Percentiles rank a stretch among this genome's conserved stretches.
Evolutionary conservation across 768 basidiomycete genomes (phyloP).

Genomic region (Cystobasidiopsis lactophilus): DNA sequence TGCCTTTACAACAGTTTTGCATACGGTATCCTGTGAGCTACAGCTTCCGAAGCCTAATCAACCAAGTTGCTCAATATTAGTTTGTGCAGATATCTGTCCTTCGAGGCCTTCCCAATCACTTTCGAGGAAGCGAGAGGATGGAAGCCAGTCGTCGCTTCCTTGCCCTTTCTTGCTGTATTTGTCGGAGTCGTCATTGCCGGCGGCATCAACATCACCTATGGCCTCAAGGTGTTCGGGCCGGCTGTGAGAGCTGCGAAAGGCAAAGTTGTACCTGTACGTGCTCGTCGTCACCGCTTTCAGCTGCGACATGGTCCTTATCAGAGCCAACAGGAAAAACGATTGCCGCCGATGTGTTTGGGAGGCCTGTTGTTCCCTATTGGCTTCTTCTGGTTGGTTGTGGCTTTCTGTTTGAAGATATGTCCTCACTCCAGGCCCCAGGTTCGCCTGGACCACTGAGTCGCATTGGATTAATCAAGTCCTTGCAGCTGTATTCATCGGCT

Average conservation of each 20-base stretch:
- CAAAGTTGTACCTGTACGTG: slow-evolving; percentile 20
- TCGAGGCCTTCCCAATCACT: slow-evolving; percentile 21
- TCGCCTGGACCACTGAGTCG: slow-evolving; percentile 6
- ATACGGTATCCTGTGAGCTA: slow-evolving; percentile 1
- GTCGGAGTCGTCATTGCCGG: slow-evolving; percentile 23
- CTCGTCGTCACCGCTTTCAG: too few species aligned
- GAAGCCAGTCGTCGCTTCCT: slow-evolving; percentile 18
- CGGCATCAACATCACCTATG: slow-evolving; percentile 20
- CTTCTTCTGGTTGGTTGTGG: slow-evolving; percentile 5
- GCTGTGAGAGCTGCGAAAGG: slow-evolving; percentile 18
- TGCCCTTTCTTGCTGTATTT: slow-evolving; percentile 24
- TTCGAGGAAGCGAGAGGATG: slow-evolving; percentile 22
- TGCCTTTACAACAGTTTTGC: slow-evolving; percentile 18
- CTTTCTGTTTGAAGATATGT: too few species aligned
- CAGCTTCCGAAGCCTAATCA: background rate
- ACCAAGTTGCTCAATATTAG: background rate
- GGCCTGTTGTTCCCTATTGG: slow-evolving; percentile 22
- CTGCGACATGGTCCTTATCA: too few species aligned
- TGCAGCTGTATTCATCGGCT: slow-evolving; percentile 23
- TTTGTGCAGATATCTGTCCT: slow-evolving; percentile 11
- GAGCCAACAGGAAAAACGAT: slow-evolving; percentile 22
- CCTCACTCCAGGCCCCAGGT: too few species aligned
- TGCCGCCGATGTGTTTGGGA: slow-evolving; percentile 26
- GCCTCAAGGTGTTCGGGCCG: slow-evolving; percentile 18
- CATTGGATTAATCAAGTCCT: slow-evolving; percentile 19